A percentile compares a stretch with the other conserved stretches of the same genome.
These are phyloP conservation scores for Phytopythium cucurbitacearum DNA, from an alignment of 352 stramenopile species.

Conservation along the genomic window DNA sequence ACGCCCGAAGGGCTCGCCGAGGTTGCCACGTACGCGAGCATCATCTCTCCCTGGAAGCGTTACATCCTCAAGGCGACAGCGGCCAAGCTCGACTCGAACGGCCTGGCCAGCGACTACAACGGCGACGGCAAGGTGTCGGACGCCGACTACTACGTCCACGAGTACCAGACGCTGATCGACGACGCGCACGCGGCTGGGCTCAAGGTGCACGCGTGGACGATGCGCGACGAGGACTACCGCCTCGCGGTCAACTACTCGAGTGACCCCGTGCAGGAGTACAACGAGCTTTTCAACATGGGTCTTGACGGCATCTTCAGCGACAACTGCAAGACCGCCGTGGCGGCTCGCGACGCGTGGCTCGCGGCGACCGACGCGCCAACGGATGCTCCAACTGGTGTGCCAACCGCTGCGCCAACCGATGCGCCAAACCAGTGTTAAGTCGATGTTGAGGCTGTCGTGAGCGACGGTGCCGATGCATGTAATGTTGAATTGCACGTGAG, in stretches of 20 bases:
- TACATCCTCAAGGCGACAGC: constrained; percentile 58
- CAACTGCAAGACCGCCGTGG: constrained; percentile 49
- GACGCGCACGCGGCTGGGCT: constrained; percentile 51
- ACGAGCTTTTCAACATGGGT: constrained; percentile 55
- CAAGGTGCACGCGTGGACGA: constrained; percentile 60
- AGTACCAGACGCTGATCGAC: constrained; percentile 35
- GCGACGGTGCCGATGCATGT: no score
- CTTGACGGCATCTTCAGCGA: constrained; percentile 65
- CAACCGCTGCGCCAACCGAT: no score
- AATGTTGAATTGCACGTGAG: no score
- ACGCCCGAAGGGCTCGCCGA: constrained; percentile 52
- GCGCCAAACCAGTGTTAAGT: no score
- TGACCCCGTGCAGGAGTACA: constrained; percentile 57
- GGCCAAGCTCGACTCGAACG: constrained; percentile 30
- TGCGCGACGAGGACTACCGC: constrained; percentile 63
- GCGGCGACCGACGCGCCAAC: constrained; percentile 1
- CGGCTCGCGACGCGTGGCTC: constrained; percentile 35
- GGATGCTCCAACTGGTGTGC: no score
- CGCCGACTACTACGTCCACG: constrained; percentile 51
- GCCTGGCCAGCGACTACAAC: constrained; percentile 50
- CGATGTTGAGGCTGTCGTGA: no score
- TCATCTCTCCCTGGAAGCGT: constrained; percentile 81
- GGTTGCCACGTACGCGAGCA: constrained; percentile 59
- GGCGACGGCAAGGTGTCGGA: constrained; percentile 57
- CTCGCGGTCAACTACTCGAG: constrained; percentile 59